Percentiles rank a stretch among this genome's conserved stretches.
phyloP scores from a whole-genome alignment of 23 red algal genomes.

The Gracilaria gracilis region DNA sequence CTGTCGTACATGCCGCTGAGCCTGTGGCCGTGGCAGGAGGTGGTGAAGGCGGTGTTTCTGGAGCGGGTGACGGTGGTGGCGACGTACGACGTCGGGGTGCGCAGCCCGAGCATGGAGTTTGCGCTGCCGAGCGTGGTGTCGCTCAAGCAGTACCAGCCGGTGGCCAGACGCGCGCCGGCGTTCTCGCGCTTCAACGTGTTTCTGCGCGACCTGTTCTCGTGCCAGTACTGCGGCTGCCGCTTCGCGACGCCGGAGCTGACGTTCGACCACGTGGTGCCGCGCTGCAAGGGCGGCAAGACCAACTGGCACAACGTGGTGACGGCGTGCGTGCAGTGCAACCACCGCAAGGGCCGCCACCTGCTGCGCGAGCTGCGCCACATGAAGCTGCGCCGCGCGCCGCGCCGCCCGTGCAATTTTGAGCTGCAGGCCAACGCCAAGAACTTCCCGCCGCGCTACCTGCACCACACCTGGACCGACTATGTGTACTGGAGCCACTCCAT shows the following conservation, averaged over 20 bases:
- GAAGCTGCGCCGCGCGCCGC: slow-evolving; percentile 55
- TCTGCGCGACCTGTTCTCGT: slow-evolving; percentile 92
- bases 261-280: slow-evolving; percentile 94
- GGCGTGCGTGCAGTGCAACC: slow-evolving; percentile 89
- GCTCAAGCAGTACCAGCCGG: slow-evolving; percentile 80
- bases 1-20: slow-evolving; percentile 87
- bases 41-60: slow-evolving; percentile 89
- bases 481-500: slow-evolving; percentile 86
- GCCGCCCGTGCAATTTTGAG: slow-evolving; percentile 67
- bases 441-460: slow-evolving; percentile 85
- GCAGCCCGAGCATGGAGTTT: slow-evolving; percentile 75
- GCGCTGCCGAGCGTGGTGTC: slow-evolving; percentile 86
- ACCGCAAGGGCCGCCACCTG: slow-evolving; percentile 84
- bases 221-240: slow-evolving; percentile 92
- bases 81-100: slow-evolving; percentile 81
- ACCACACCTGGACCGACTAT: slow-evolving; percentile 92
- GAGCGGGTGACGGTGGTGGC: slow-evolving; percentile 87
- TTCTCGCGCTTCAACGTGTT: slow-evolving; percentile 97
- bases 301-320: slow-evolving; percentile 95
- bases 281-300: slow-evolving; percentile 82
- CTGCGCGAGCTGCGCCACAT: slow-evolving; percentile 75
- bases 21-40: slow-evolving; percentile 97
- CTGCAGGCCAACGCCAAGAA: slow-evolving; percentile 77
- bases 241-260: slow-evolving; percentile 76
- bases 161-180: slow-evolving; percentile 55